Conservation (phyloP, 23 red algal genomes). For the Gracilariopsis chorda region DNA sequence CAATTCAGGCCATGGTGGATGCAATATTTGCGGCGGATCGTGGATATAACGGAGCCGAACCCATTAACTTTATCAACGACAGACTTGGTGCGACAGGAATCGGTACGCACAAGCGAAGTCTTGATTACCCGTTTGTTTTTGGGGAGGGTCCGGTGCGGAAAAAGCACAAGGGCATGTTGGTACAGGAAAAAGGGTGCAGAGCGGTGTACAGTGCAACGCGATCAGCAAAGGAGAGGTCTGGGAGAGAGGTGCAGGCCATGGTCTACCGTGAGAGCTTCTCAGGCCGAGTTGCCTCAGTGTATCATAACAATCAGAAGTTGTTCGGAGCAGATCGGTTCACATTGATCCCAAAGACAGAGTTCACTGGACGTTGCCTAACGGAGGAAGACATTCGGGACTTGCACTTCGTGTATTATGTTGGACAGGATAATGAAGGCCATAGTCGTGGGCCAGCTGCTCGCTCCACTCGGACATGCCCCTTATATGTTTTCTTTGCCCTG, state of each 20-base stretch:
- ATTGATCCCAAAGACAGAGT: background rate
- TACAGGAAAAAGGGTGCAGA: slow-evolving; percentile 8
- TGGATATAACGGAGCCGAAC: background rate
- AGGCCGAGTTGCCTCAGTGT: background rate
- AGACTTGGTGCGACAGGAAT: background rate
- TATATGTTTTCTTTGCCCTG: background rate
- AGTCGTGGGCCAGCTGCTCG: background rate
- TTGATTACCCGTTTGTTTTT: background rate
- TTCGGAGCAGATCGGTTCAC: background rate
- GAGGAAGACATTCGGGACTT: background rate
- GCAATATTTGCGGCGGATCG: background rate
- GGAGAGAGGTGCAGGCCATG: background rate
- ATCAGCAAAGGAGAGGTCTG: background rate
- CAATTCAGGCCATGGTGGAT: background rate
- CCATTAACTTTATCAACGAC: background rate
- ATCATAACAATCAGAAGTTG: background rate
- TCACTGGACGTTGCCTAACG: background rate
- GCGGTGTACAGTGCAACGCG: slow-evolving; percentile 12
- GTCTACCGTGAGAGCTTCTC: background rate
- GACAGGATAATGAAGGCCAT: background rate
- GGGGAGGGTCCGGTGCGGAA: background rate
- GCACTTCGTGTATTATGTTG: background rate
- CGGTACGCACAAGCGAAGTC: background rate
- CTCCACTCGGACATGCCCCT: background rate
- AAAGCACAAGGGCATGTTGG: slow-evolving; percentile 9